A percentile compares a stretch with the other conserved stretches of the same genome.
Conservation (phyloP, 2,329 filamentous ascomycete genomes). For the Aspergillus brunneoviolaceus region DNA sequence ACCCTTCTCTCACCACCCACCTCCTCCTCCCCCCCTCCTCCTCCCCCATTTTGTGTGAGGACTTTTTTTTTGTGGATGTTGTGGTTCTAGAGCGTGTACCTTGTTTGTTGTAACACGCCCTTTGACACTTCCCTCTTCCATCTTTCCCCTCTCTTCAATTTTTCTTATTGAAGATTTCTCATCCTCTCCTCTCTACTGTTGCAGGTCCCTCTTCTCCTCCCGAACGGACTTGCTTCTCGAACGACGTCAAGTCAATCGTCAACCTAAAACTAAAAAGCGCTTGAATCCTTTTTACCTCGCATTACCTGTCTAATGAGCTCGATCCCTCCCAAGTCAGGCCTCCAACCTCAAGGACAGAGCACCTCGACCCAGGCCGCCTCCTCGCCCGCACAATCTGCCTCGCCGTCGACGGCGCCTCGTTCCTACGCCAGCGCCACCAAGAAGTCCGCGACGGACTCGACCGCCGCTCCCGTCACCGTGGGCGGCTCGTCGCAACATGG, state of each 20-base stretch:
- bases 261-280: background rate
- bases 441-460: constrained; percentile 55
- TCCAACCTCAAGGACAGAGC: constrained; percentile 51
- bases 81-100: constrained; percentile 23
- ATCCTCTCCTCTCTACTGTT: constrained; percentile 20
- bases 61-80: constrained; percentile 20
- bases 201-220: constrained; percentile 16
- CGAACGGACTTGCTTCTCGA: background rate
- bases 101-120: constrained; percentile 19
- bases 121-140: constrained; percentile 17
- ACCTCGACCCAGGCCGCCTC: constrained; percentile 52
- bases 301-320: constrained; percentile 60
- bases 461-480: constrained; percentile 54
- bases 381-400: constrained; percentile 40
- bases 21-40: constrained; percentile 9
- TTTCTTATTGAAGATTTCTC: constrained; percentile 1
- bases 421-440: constrained; percentile 65
- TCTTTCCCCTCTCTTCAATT: constrained; percentile 6
- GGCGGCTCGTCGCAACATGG: constrained; percentile 54
- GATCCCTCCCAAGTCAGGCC: constrained; percentile 50
- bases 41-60: constrained; percentile 14
- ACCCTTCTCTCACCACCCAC: constrained; percentile 2
- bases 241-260: background rate
- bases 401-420: constrained; percentile 49
- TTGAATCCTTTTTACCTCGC: constrained; percentile 14